These are phyloP conservation scores for Leucaena leucocephala DNA, from an alignment of 306 rosid species.

Conservation along the genomic window DNA sequence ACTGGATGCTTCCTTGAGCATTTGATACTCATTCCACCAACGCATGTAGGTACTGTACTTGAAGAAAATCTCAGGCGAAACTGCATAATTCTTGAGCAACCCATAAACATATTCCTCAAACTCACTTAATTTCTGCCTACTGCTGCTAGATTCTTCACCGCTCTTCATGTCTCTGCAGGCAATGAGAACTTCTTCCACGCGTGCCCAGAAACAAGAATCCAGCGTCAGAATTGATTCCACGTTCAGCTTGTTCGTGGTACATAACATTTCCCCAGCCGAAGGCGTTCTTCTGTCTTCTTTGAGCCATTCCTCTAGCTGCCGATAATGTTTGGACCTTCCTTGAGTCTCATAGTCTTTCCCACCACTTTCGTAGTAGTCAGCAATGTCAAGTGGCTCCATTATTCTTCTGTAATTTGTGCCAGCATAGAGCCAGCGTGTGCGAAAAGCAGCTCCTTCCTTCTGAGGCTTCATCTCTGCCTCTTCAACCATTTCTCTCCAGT, in stretches of 20 bases:
- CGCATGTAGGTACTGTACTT: slow-evolving; percentile 53
- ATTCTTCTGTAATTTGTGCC: slow-evolving; percentile 65
- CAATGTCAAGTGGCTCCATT: slow-evolving; percentile 70
- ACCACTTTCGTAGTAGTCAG: slow-evolving; percentile 42
- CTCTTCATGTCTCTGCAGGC: slow-evolving; percentile 32
- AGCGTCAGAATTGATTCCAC: slow-evolving; percentile 50
- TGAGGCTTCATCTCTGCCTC: slow-evolving; percentile 58
- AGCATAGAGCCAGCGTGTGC: slow-evolving; percentile 43
- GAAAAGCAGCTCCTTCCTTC: slow-evolving; percentile 40
- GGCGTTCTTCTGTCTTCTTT: neutral
- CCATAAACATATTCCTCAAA: slow-evolving; percentile 57
- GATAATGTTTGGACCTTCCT: slow-evolving; percentile 48
- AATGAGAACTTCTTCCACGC: slow-evolving; percentile 67
- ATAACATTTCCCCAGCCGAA: neutral
- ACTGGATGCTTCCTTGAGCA: slow-evolving; percentile 19
- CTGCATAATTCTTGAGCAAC: slow-evolving; percentile 44
- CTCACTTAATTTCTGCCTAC: slow-evolving; percentile 15
- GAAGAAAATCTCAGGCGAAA: slow-evolving; percentile 75
- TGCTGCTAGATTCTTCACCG: neutral
- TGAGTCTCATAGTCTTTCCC: slow-evolving; percentile 20
- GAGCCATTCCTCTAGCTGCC: slow-evolving; percentile 51
- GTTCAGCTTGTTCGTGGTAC: slow-evolving; percentile 5
- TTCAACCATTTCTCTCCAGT: slow-evolving; percentile 57
- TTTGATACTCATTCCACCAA: slow-evolving; percentile 65
- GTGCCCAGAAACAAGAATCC: slow-evolving; percentile 82